A percentile compares a stretch with the other conserved stretches of the same genome.
phyloP scores from a whole-genome alignment of 306 rosid species.

The Quercus engelmannii region DNA sequence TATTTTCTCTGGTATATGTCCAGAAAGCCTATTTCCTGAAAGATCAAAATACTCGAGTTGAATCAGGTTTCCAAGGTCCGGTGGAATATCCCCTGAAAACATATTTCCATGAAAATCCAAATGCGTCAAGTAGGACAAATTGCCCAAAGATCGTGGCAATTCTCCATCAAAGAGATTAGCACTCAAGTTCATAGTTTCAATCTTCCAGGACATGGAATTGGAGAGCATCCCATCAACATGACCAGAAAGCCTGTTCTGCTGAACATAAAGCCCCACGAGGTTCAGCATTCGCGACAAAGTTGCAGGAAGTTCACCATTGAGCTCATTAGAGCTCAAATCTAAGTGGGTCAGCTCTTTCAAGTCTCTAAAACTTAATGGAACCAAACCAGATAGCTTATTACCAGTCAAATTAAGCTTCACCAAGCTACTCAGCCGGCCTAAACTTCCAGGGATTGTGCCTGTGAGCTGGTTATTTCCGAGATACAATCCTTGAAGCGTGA shows the following conservation, averaged over 20 bases:
- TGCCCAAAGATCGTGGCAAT: conserved; percentile 69
- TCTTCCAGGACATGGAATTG: conserved; percentile 75
- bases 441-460: conserved; percentile 61
- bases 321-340: conserved; percentile 73
- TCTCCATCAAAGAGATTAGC: conserved; percentile 56
- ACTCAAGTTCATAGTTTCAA: conserved; percentile 79
- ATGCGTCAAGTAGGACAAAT: conserved; percentile 68
- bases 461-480: conserved; percentile 68
- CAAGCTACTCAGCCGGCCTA: conserved; percentile 57
- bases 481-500: conserved; percentile 82
- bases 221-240: conserved; percentile 54
- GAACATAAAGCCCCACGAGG: conserved; percentile 78
- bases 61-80: conserved; percentile 76
- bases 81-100: conserved; percentile 70
- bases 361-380: conserved; percentile 60
- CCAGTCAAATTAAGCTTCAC: conserved; percentile 93
- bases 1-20: conserved; percentile 72
- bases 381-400: conserved; percentile 61
- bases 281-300: conserved; percentile 64
- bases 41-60: conserved; percentile 77
- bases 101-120: conserved; percentile 80
- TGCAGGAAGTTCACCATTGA: conserved; percentile 71
- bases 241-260: conserved; percentile 75
- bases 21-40: conserved; percentile 62
- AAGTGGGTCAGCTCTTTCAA: conserved; percentile 75